phyloP scores from a whole-genome alignment of 768 basidiomycete species.

The Wakefieldia striispora region DNA sequence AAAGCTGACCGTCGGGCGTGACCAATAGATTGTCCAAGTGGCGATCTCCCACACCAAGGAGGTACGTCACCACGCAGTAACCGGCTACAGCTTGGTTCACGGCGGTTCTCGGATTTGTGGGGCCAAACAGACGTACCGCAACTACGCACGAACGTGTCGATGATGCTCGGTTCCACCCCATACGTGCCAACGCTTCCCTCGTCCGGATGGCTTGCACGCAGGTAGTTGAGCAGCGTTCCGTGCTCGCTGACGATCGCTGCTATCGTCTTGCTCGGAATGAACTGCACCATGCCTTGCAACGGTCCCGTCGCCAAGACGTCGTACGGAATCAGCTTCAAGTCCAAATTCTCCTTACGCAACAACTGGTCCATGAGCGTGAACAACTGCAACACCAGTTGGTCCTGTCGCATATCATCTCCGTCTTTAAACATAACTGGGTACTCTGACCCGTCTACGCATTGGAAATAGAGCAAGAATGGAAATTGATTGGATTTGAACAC shows the following conservation, averaged over 20 bases:
- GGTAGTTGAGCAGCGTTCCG: constrained; percentile 82
- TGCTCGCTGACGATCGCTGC: constrained; percentile 93
- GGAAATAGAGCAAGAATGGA: constrained; percentile 88
- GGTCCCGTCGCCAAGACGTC: constrained; percentile 91
- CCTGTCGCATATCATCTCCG: constrained; percentile 97
- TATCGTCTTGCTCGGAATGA: constrained; percentile 93
- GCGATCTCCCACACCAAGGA: constrained; percentile 95
- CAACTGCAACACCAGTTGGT: constrained; percentile 97
- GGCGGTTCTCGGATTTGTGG: constrained; percentile 1
- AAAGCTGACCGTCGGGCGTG: constrained; percentile 75
- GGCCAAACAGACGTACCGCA: constrained; percentile 67
- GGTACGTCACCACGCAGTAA: constrained; percentile 95
- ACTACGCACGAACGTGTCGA: constrained; percentile 95
- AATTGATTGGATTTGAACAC: constrained; percentile 98
- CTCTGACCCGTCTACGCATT: constrained; percentile 78
- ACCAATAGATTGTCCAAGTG: constrained; percentile 95
- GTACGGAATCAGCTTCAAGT: constrained; percentile 88
- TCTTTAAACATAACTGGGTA: constrained; percentile 98
- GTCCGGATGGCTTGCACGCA: constrained; percentile 85
- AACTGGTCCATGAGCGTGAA: constrained; percentile 97
- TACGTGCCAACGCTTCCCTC: constrained; percentile 93
- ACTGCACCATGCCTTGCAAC: constrained; percentile 94
- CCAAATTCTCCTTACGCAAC: constrained; percentile 91
- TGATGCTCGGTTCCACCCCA: constrained; percentile 90
- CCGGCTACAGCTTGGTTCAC: constrained; percentile 60